Base-by-base conservation (phyloP, 2,329 filamentous ascomycete species). In the Sporothrix brasiliensis region DNA sequence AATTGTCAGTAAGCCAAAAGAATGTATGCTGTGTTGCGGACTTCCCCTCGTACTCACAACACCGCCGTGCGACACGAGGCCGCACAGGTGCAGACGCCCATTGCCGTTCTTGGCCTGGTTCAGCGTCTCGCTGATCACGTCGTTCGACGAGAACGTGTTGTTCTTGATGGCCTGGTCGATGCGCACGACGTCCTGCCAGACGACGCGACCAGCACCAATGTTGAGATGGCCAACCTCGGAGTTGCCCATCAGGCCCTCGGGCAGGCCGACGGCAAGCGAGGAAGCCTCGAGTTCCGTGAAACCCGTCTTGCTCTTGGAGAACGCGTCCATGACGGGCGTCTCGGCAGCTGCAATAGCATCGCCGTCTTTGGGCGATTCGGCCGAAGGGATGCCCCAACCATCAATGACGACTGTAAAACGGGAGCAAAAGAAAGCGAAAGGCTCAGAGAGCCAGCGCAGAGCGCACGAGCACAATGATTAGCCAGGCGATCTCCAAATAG, bases 161-260 rank as follows among this genome's bases (percentile, higher is more conserved):
- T 93, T 93, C 87, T 94, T 95, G 83, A 97, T 90, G 54, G 91
- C 91, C 83, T 91, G 91, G 81, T 97, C 95, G 82, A 99, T 99
- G 77, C 95, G 92, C 75, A 99, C 95, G 74, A 96, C 92, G 80
- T 95, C 94, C 82, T 99, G 95, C 95, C 95, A 99, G 77, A 99
- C 95, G 73, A 99, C 95, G 78, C 95, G 88, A 71, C 95, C 95
- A 72, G 95, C 95, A 77, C 95, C 95, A 80, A 99, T 98, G 86
- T 99, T 99, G 84, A 99, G 83, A 82, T 99, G 95, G 73, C 95
- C 95, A 80, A 99, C 95, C 82, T 99, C 95, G 76, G 92, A 97
- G 86, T 99, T 99, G 75, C 95, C 95, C 95, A 99, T 99, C 75
- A 99, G 86, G 72, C 95, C 95, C 80, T 99, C 94, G 24, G 95